Base-by-base conservation (phyloP, 768 basidiomycete species). In the Galerina sulciceps region DNA sequence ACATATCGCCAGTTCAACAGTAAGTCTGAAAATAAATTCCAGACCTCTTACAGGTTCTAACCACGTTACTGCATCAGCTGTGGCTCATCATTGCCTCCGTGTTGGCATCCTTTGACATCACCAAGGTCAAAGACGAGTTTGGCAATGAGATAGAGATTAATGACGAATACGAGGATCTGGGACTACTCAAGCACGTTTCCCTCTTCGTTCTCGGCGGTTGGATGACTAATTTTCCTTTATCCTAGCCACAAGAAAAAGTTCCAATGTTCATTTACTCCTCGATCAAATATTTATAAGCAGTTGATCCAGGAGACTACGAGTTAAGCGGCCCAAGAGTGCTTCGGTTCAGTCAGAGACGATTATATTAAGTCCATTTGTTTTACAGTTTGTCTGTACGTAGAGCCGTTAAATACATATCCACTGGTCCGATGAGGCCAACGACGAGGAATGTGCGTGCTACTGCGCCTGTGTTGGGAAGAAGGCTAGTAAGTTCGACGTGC, bases 61-160 rank as follows among this genome's bases (percentile, higher is more conserved):
- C 17, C 55, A 18, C 46, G 23, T 42, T 49, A 35, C 37, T 63
- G 50, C 72, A 69, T 6, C 64, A 72, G 40, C 51, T 64, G n/a
- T 70, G 69, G 6, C 36, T 75, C 37, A 68, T 68, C 31, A 69
- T 78, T 4, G 67, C 68, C 11, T 72, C 69, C n/a, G 65, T 76
- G 17, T 63, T 79, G 10, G 64, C 76, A 1, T 60, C 65, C 4
- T 75, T 80, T 53, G 57, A 71, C 11, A 75, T 81, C 36, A 51
- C 55, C 0, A 76, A 75, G 54, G 67, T 70, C 2, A 55, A 63
- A 13, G 73, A 74, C 23, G 61, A 55, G 14, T 57, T 69, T 51
- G 76, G 78, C 4, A 63, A 70, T 17, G 75, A 76, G 54, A 69
- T 80, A 31, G 70, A 68, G 26, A 57, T 68, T 9, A 40, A 35